Conservation (phyloP, 495 filamentous ascomycete genomes). For the Hypoxylon fragiforme region DNA sequence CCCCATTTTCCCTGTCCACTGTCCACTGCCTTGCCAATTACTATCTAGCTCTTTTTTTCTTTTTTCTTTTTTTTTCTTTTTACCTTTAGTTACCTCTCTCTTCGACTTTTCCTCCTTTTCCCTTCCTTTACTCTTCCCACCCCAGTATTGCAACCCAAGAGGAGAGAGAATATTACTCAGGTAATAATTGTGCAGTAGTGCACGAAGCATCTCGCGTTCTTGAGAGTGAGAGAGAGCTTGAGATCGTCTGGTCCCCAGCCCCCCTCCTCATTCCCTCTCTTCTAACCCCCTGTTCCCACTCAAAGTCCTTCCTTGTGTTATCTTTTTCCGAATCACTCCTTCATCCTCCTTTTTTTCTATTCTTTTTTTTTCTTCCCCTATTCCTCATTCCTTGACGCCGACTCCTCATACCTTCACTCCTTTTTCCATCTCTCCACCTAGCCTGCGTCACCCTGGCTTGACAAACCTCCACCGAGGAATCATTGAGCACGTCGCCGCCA, state of each 20-base stretch:
- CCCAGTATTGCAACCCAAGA: conserved; percentile 27
- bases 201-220: conserved; percentile 34
- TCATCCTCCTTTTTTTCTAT: conserved; percentile 9
- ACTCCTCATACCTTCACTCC: conserved; percentile 14
- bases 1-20: conserved; percentile 26
- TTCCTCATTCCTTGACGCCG: conserved; percentile 24
- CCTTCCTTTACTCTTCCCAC: conserved; percentile 4
- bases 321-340: conserved; percentile 25
- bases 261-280: conserved; percentile 27
- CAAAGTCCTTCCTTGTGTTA: conserved; percentile 32
- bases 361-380: conserved; percentile 10
- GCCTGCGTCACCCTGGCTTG: conserved; percentile 7
- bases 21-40: conserved; percentile 32
- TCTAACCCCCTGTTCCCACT: conserved; percentile 23
- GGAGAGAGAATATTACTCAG: conserved; percentile 27
- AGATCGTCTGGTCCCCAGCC: conserved; percentile 5
- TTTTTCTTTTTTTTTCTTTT: conserved; percentile 23
- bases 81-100: conserved; percentile 13
- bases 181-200: conserved; percentile 33
- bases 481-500: conserved; percentile 23
- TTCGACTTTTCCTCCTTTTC: conserved; percentile 18
- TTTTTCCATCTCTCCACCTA: conserved; percentile 15
- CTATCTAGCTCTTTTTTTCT: conserved; percentile 20
- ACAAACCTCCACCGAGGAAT: conserved; percentile 15
- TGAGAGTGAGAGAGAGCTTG: conserved; percentile 1